Conservation (phyloP, 345 rosid species). For the Salix purpurea region DNA sequence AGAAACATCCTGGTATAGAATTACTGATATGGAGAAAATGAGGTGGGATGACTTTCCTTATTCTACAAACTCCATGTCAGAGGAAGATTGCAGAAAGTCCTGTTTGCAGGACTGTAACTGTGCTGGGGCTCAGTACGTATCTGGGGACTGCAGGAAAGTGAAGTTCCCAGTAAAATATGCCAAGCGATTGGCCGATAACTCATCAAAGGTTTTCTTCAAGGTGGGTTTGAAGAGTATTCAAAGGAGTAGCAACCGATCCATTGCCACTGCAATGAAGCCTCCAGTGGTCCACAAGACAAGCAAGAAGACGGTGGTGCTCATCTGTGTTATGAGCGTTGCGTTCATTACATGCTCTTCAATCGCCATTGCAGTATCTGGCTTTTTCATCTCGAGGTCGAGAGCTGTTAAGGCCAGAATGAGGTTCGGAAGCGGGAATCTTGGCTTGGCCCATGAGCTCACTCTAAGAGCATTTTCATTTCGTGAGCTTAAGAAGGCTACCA, state of each 20-base stretch:
- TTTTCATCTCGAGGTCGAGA: not conserved
- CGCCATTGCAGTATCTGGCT: not conserved
- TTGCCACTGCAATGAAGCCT: not conserved
- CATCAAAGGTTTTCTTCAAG: not conserved
- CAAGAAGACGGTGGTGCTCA: not conserved
- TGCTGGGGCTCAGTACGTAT: not conserved
- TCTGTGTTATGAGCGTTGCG: not conserved
- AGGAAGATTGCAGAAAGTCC: constrained; percentile 10
- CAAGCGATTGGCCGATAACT: not conserved
- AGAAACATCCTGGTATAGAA: not conserved
- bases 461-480: constrained; percentile 4
- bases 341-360: not conserved
- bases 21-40: not conserved
- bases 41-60: not conserved
- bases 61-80: not conserved
- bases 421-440: not conserved
- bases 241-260: not conserved
- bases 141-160: not conserved
- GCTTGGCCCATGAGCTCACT: not conserved
- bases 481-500: constrained; percentile 5
- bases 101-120: constrained; percentile 29
- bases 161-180: constrained; percentile 5
- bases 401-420: not conserved
- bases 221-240: not conserved
- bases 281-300: not conserved